Base-by-base conservation (phyloP, 495 filamentous ascomycete genomes). In the Hyaloscypha bicolor region DNA sequence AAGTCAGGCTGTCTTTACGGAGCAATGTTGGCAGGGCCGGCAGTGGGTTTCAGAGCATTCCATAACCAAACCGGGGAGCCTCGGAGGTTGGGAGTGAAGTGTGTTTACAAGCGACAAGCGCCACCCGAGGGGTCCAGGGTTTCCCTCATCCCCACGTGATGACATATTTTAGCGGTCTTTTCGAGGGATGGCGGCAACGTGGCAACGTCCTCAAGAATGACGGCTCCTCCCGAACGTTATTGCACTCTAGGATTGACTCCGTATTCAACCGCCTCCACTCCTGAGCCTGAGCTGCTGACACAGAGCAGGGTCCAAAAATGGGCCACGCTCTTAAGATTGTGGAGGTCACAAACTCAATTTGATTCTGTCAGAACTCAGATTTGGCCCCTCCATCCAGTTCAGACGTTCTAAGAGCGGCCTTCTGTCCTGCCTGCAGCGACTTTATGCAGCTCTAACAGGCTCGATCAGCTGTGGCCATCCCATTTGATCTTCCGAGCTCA, bases 321-420 rank as follows among this genome's bases (percentile, higher is more conserved):
- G 55, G 62, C 45, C 35, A 39, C 32, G 22, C 9, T 42, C 52
- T 29, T 39, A 39, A 64, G 51, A 57, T 45, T 55, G 33, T n/a
- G n/a, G 5, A 21, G 29, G 11, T n/a, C 29, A 9, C 42, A 32
- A 31, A 55, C 51, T 22, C 33, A 42, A 29, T 16, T 1, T n/a
- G 16, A 60, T 59, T 48, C 53, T 66, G 37, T 66, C 56, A 61
- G 11, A 60, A 53, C 55, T 66, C 56, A 65, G 31, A 42, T 61
- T 61, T 59, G 25, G 29, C 53, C 4, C 6, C 39, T 56, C 55
- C 60, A 56, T 66, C 60, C 55, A 65, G 51, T 32, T 55, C 55
- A 57, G 51, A 59, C 33, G 63, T 25, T 32, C 16, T 35, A 37
- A 64, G 52, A 33, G 62, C 31, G 21, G 12, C 37, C 37, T 33